A percentile compares a stretch with the other conserved stretches of the same genome.
Conservation (phyloP, 1,139 yeast genomes). For the Hyphopichia wangnamkhiaoensis region DNA sequence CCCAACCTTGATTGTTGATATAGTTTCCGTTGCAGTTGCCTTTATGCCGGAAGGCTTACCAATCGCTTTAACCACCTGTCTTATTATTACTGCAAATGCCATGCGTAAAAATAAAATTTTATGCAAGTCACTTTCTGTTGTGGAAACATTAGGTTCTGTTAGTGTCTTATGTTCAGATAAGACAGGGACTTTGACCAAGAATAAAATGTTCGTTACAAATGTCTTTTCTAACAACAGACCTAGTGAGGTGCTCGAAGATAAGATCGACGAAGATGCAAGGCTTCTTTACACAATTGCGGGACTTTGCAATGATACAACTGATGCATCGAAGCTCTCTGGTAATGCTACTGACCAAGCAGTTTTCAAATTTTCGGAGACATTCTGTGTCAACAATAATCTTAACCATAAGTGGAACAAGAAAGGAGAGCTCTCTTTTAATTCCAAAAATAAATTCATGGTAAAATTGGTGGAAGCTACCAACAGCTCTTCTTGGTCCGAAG, state of each 20-base stretch:
- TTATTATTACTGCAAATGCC: conserved; percentile 30
- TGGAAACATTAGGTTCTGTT: conserved; percentile 37
- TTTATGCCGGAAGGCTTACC: conserved; percentile 41
- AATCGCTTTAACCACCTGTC: conserved; percentile 35
- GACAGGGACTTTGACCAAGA: conserved; percentile 39
- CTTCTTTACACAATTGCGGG: conserved; percentile 26
- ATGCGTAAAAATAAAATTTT: conserved; percentile 31
- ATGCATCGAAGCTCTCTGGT: conserved; percentile 28
- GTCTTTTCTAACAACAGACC: conserved; percentile 21
- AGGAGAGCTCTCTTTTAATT: conserved; percentile 45
- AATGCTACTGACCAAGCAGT: conserved; percentile 55
- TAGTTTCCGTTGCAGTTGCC: conserved; percentile 35
- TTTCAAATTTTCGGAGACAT: conserved; percentile 33
- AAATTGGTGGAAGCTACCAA: conserved; percentile 23
- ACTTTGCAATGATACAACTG: conserved; percentile 44
- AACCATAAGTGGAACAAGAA: conserved; percentile 20
- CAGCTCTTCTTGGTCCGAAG: conserved; percentile 12
- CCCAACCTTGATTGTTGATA: conserved; percentile 31
- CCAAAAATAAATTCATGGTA: conserved; percentile 51
- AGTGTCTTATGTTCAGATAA: conserved; percentile 38
- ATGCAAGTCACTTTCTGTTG: conserved; percentile 32
- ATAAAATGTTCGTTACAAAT: conserved; percentile 32
- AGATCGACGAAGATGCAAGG: not conserved
- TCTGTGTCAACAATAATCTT: conserved; percentile 11
- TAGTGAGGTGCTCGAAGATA: conserved; percentile 14